These are phyloP conservation scores for Talaromyces liani DNA, from an alignment of 495 filamentous ascomycete species.

Conservation along the genomic window DNA sequence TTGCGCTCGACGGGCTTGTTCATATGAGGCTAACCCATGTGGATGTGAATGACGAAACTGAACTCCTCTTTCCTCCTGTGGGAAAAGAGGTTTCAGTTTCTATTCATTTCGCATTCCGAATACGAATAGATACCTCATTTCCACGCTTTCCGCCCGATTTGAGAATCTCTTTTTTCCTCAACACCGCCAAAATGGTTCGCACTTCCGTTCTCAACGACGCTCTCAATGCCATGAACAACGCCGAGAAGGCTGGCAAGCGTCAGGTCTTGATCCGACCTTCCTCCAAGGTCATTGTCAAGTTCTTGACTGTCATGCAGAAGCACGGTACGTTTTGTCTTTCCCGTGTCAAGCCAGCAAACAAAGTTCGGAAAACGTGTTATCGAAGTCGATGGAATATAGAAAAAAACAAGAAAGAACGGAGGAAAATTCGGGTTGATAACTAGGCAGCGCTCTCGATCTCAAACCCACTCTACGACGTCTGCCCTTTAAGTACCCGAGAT, in stretches of 20 bases:
- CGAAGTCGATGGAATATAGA: neutral
- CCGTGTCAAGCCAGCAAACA: neutral
- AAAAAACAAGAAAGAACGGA: slow-evolving; percentile 4
- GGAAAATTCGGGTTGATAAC: slow-evolving; percentile 90
- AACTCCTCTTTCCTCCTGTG: slow-evolving; percentile 36
- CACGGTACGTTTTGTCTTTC: slow-evolving; percentile 68
- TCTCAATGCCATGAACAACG: slow-evolving; percentile 99
- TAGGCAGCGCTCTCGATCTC: slow-evolving; percentile 80
- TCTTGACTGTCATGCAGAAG: slow-evolving; percentile 95
- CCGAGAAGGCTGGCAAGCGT: slow-evolving; percentile 97
- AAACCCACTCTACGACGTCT: slow-evolving; percentile 62
- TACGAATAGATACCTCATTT: slow-evolving; percentile 69
- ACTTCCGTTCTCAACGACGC: slow-evolving; percentile 98
- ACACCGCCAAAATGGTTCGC: slow-evolving; percentile 84
- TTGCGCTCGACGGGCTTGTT: slow-evolving; percentile 54
- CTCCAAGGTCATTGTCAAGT: slow-evolving; percentile 99
- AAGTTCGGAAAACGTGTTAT: slow-evolving; percentile 7
- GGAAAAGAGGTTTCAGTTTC: neutral
- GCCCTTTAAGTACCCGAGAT: slow-evolving; percentile 99
- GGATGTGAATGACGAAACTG: slow-evolving; percentile 63
- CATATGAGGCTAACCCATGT: slow-evolving; percentile 46
- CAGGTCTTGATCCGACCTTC: slow-evolving; percentile 93
- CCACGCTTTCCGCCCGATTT: slow-evolving; percentile 51
- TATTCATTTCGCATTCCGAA: neutral
- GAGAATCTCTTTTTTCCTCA: slow-evolving; percentile 61